Evolutionary conservation across 495 filamentous ascomycete genomes (phyloP), one percentile per base, ranked within the genome.

Genomic region (Pseudomonodictys pantanalensis): DNA sequence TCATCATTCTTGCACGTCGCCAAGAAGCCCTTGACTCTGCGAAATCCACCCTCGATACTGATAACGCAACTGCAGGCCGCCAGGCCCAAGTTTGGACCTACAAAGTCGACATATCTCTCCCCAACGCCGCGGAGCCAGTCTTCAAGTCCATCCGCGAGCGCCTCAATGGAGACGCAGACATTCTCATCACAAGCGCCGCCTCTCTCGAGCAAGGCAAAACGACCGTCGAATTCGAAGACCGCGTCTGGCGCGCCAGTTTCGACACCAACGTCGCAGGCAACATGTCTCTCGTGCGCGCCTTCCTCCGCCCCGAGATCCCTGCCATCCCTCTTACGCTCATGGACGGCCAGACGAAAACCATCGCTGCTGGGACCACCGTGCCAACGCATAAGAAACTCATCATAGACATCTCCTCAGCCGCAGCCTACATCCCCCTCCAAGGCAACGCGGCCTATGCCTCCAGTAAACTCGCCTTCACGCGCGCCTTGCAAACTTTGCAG

Each of bases 371-470:
- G 32, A 15, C 32, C 15, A 8, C 32, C 7, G 15, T 8, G 32
- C 32, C 32, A 8, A 35, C 7, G 32, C 32, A 35, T 35, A 35
- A 4, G 9, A 57, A 57, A 22, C 47, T 23, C 3, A 26, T 58
- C 12, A 3, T 58, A 10, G 44, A 58, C 32, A 33, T 58, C 22
- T 49, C 55, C 7, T 5, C 8, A 20, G 24, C 46, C 15, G 55
- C 18, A 72, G 18, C 73, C 72, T 60, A 74, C 44, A 2, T 23
- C 23, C 6, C 2, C 18, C 41, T 39, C 22, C 43, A 26, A 12
- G 32, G 11, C 10, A 28, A 26, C 1, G 2, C 28, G 8, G 30
- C 10, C 44, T 58, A 58, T 23, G 43, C 26, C 18, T 17, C 30
- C 1, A 25, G 29, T 15, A 58, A 58, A 32, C n/a, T 11, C 6